Evolutionary conservation across 2,329 filamentous ascomycete genomes (phyloP).

Genomic region (Paraphaeosphaeria sporulosa): DNA sequence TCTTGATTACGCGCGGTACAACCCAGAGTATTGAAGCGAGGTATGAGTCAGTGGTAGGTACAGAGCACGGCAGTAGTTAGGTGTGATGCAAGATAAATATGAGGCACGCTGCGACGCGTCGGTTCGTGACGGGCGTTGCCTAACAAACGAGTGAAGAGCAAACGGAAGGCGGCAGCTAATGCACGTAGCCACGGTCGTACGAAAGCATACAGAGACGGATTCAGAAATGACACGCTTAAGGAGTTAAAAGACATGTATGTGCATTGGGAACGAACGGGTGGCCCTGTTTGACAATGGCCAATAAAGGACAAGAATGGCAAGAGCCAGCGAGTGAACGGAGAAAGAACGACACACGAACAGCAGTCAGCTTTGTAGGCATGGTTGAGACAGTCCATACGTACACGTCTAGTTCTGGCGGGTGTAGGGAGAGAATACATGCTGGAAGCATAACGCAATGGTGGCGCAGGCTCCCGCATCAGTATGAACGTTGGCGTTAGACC

Average conservation of each 20-base stretch:
- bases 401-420: neutral
- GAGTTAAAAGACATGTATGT: neutral
- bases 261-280: neutral
- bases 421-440: neutral
- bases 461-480: too few species aligned
- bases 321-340: neutral
- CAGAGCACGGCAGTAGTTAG: neutral
- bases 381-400: neutral
- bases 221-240: too few species aligned
- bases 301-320: neutral
- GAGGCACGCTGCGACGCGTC: constrained; percentile 7
- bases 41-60: neutral
- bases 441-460: too few species aligned
- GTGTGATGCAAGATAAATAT: neutral
- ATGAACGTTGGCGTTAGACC: too few species aligned
- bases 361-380: neutral
- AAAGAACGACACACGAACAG: neutral
- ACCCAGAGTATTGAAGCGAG: neutral
- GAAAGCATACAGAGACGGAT: neutral
- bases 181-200: neutral
- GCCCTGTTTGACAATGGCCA: neutral
- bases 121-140: constrained; percentile 1
- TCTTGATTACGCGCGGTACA: constrained; percentile 3
- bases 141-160: neutral
- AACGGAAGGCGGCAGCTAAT: constrained; percentile 2